A percentile compares a stretch with the other conserved stretches of the same genome.
These are phyloP conservation scores for Limnomonas spitsbergensis DNA, from an alignment of 139 green algal species.

Conservation along the genomic window DNA sequence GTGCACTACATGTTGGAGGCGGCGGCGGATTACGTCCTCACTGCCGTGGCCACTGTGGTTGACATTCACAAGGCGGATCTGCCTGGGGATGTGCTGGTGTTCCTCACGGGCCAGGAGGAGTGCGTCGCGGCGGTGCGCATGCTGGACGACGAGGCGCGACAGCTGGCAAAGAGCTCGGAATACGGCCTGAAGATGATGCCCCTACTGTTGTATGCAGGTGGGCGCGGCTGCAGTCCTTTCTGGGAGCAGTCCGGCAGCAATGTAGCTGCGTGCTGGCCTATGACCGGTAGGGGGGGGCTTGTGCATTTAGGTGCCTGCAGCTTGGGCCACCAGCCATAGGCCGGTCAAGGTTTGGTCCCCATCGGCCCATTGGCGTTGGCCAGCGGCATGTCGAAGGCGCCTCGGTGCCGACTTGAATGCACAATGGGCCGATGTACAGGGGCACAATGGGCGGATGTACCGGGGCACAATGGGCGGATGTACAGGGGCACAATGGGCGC, in stretches of 20 bases:
- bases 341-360: too few species aligned
- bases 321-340: too few species aligned
- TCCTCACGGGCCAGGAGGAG: constrained; percentile 81
- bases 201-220: constrained; percentile 65
- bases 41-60: constrained; percentile 69
- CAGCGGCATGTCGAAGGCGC: too few species aligned
- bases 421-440: too few species aligned
- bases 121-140: constrained; percentile 58
- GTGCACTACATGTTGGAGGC: constrained; percentile 76
- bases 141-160: constrained; percentile 59
- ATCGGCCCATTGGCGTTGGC: too few species aligned
- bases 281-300: too few species aligned
- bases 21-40: constrained; percentile 63
- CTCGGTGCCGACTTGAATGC: too few species aligned
- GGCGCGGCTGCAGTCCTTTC: neutral
- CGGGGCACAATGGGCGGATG: too few species aligned
- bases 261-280: too few species aligned
- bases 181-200: constrained; percentile 51
- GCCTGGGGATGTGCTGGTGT: constrained; percentile 91
- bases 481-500: too few species aligned
- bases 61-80: constrained; percentile 69
- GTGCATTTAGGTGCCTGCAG: too few species aligned
- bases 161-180: constrained; percentile 31
- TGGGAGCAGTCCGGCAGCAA: neutral
- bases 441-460: too few species aligned